A percentile compares a stretch with the other conserved stretches of the same genome.
Evolutionary conservation across 2,329 filamentous ascomycete genomes (phyloP).

Genomic region (Tothia fuscella): DNA sequence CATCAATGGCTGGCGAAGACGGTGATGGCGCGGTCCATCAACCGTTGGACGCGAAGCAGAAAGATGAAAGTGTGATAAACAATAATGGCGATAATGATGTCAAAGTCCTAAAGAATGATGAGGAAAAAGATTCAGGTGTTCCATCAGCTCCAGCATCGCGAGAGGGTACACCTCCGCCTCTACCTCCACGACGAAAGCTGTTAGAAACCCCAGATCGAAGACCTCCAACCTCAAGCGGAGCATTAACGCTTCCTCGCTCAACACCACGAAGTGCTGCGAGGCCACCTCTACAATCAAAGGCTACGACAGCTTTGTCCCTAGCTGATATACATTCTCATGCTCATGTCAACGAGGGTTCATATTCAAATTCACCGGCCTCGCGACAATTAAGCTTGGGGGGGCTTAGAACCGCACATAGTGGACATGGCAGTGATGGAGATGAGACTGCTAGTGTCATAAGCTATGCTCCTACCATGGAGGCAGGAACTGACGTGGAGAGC

Average conservation of each 20-base stretch:
- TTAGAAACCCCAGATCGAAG: slow-evolving; percentile 18
- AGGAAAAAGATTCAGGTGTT: background rate
- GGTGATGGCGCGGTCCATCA: background rate
- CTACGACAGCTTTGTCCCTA: slow-evolving; percentile 76
- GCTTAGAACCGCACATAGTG: slow-evolving; percentile 30
- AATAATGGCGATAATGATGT: background rate
- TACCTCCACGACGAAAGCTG: slow-evolving; percentile 25
- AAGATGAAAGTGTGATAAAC: background rate
- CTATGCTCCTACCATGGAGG: slow-evolving; percentile 50
- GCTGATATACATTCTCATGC: slow-evolving; percentile 69
- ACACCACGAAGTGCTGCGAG: slow-evolving; percentile 17
- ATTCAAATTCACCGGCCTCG: slow-evolving; percentile 23
- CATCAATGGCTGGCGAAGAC: slow-evolving; percentile 5
- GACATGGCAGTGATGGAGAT: slow-evolving; percentile 43
- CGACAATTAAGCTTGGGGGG: slow-evolving; percentile 27
- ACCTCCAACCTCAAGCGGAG: slow-evolving; percentile 6
- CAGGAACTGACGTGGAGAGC: slow-evolving; percentile 65
- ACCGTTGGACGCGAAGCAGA: background rate
- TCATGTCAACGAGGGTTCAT: slow-evolving; percentile 44
- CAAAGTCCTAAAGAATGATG: background rate
- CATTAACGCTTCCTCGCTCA: background rate
- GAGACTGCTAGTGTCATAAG: slow-evolving; percentile 57
- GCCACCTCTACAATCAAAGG: slow-evolving; percentile 43
- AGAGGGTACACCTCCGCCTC: slow-evolving; percentile 24
- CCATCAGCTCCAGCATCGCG: slow-evolving; percentile 13